Base-by-base conservation (phyloP, 2,329 filamentous ascomycete species). In the Sordariomycetes sp. region DNA sequence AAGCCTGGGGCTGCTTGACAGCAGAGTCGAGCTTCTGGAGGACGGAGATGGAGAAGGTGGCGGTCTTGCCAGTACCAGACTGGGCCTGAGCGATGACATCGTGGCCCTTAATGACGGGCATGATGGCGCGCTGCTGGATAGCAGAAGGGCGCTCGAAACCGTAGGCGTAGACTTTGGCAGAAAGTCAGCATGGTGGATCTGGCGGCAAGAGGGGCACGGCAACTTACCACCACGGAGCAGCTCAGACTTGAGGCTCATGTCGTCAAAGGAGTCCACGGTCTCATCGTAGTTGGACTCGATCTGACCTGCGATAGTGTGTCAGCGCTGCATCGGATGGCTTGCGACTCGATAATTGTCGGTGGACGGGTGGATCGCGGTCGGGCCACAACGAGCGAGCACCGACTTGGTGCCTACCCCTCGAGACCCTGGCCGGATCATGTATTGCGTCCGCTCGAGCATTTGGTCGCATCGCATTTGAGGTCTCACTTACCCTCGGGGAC, bases 281-380 rank as follows among this genome's bases (percentile, higher is more conserved):
- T 96, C 88, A 78, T 98, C 92, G 74, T 96, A 98, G 86, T 98
- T 98, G 63, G 88, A 94, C 79, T 98, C 93, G 77, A 98, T 98
- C 74, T 94, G 87, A 69, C 82, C 90, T 94, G 63, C 55, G 61
- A 41, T 35, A 34, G 3, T 30, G 35, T 27, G 37, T 52, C 27
- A 50, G 51, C 36, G 44, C 26, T 35, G 23, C 24, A 33, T n/a
- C n/a, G 14, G 14, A 17, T 28, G 26, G 8, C 26, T 14, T 16
- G n/a, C 26, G 26, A 28, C 14, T 14, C 14, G 26, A 16, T 17
- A 15, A 26, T n/a, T 26, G 24, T 26, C 15, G 24, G 24, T 10
- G 24, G 24, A 10, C 12, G 24, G 26, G 15, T 14, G 26, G 26
- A 14, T 17, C 15, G 4, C 15, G n/a, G n/a, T n/a, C n/a, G 12